Conservation (phyloP, 306 rosid genomes). For the Gastrolobium bilobum region DNA sequence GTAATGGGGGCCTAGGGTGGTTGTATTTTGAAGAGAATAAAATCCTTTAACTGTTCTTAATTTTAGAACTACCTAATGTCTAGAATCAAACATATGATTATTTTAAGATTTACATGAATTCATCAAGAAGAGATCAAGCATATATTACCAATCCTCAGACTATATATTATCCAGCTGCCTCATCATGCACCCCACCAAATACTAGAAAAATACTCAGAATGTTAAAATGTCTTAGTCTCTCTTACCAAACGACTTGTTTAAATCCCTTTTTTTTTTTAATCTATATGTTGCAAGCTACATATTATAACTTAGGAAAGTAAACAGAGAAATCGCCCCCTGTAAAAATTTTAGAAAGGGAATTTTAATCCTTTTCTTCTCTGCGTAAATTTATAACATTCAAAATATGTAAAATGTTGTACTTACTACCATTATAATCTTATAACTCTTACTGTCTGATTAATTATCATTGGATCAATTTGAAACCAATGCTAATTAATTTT, state of each 20-base stretch:
- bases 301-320: neutral
- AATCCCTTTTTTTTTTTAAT: neutral
- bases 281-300: slow-evolving; percentile 8
- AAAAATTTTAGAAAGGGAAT: too few species aligned
- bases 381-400: too few species aligned
- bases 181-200: slow-evolving; percentile 71
- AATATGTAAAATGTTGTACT: too few species aligned
- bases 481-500: too few species aligned
- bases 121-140: slow-evolving; percentile 48
- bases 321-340: neutral
- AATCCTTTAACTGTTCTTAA: slow-evolving; percentile 43
- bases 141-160: slow-evolving; percentile 34
- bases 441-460: too few species aligned
- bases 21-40: slow-evolving; percentile 47
- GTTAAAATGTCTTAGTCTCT: slow-evolving; percentile 71
- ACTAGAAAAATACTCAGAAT: slow-evolving; percentile 48
- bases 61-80: slow-evolving; percentile 36
- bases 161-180: slow-evolving; percentile 24
- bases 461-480: too few species aligned
- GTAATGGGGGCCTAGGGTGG: slow-evolving; percentile 49
- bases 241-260: slow-evolving; percentile 48
- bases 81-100: slow-evolving; percentile 33
- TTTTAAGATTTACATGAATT: slow-evolving; percentile 55
- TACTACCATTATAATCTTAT: too few species aligned
- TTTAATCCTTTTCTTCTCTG: too few species aligned